Conservation (phyloP, 1,284 basidiomycete genomes). For the Tilletiopsis washingtonensis region DNA sequence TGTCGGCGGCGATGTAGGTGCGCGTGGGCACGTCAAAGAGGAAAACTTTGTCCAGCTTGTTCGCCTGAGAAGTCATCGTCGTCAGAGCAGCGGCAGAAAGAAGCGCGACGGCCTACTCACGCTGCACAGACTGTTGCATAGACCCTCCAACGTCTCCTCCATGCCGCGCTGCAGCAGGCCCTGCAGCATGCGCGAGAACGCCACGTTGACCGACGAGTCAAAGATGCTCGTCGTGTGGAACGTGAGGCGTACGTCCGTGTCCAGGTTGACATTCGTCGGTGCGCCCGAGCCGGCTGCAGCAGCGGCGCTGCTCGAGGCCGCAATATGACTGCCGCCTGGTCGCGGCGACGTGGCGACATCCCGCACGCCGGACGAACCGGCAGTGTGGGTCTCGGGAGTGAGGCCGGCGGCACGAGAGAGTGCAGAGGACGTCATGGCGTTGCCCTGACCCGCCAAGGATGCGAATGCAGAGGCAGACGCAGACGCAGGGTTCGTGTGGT, state of each 20-base stretch:
- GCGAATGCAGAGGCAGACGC: background rate
- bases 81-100: background rate
- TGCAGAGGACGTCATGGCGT: background rate
- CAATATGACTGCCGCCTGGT: too few relatives aligned
- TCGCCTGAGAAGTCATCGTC: conserved; percentile 57
- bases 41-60: conserved; percentile 83
- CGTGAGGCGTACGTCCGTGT: conserved; percentile 46
- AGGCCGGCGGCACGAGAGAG: too few relatives aligned
- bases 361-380: background rate
- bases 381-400: background rate
- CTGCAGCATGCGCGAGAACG: conserved; percentile 61
- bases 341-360: background rate
- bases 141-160: conserved; percentile 71
- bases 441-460: too few relatives aligned
- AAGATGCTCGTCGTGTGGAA: conserved; percentile 84
- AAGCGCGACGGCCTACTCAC: background rate
- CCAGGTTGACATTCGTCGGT: conserved; percentile 35
- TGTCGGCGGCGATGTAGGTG: conserved; percentile 84
- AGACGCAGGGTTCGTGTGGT: too few relatives aligned
- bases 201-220: conserved; percentile 78
- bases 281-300: background rate
- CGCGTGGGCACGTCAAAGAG: conserved; percentile 80
- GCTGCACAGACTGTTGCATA: conserved; percentile 59
- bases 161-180: conserved; percentile 61
- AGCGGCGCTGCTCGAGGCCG: background rate